These are phyloP conservation scores for Talaromyces amestolkiae DNA, from an alignment of 2,329 filamentous ascomycete genomes.

Conservation along the genomic window DNA sequence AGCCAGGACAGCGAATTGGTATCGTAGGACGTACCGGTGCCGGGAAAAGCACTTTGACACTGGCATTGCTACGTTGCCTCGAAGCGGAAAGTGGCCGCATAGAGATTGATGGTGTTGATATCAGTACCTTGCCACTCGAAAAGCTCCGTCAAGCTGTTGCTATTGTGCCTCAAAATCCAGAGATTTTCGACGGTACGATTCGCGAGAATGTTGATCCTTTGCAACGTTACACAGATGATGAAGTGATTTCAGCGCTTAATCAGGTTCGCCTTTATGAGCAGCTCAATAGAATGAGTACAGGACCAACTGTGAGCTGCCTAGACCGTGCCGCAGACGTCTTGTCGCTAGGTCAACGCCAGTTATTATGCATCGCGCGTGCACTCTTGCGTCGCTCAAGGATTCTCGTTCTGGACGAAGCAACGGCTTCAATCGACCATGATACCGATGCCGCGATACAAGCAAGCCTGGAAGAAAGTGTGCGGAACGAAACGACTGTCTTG, in stretches of 20 bases:
- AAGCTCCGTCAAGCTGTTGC: background rate
- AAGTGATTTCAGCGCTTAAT: background rate
- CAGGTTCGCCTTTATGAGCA: background rate
- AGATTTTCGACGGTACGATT: background rate
- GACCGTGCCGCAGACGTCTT: constrained; percentile 29
- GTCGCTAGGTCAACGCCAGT: constrained; percentile 34
- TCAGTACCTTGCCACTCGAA: background rate
- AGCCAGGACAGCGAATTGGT: constrained; percentile 31
- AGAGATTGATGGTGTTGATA: constrained; percentile 28
- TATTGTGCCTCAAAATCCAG: constrained; percentile 6
- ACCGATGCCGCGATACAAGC: constrained; percentile 1
- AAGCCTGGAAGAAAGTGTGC: background rate
- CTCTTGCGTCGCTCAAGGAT: background rate
- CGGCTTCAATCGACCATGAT: background rate
- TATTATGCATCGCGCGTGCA: constrained; percentile 32
- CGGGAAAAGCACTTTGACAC: constrained; percentile 34
- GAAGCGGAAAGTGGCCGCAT: constrained; percentile 29
- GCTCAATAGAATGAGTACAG: background rate
- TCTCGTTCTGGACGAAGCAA: constrained; percentile 8
- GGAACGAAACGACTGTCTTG: background rate
- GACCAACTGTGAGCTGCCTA: constrained; percentile 15
- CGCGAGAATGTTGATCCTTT: constrained; percentile 10
- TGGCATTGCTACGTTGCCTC: constrained; percentile 33
- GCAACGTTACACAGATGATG: background rate
- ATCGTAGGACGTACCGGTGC: constrained; percentile 36